phyloP scores from a whole-genome alignment of 257 asterid genomes.

The Solanum bulbocastanum region DNA sequence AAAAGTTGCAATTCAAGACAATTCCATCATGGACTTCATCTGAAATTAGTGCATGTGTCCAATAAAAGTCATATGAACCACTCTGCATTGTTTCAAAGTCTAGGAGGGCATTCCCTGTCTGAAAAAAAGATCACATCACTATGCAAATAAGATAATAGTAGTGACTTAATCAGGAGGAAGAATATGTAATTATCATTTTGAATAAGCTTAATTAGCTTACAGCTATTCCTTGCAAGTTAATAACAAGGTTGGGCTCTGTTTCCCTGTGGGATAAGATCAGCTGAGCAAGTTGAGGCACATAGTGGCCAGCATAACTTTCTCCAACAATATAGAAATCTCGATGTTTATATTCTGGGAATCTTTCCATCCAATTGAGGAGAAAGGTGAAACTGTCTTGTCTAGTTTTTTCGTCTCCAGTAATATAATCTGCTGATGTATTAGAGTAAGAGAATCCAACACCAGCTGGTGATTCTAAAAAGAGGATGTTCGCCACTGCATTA shows the following conservation, averaged over 20 bases:
- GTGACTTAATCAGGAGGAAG: not conserved
- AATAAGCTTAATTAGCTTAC: not conserved
- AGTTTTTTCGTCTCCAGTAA: constrained; percentile 3
- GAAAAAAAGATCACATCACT: not conserved
- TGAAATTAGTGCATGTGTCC: constrained; percentile 54
- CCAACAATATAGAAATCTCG: constrained; percentile 9
- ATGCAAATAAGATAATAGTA: not conserved
- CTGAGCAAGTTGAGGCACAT: constrained; percentile 10
- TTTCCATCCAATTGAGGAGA: constrained; percentile 12
- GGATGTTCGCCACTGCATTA: constrained; percentile 6
- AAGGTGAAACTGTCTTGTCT: not conserved
- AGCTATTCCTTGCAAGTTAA: constrained; percentile 9
- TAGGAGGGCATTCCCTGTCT: constrained; percentile 56
- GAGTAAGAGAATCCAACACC: constrained; percentile 19
- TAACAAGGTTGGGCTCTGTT: not conserved
- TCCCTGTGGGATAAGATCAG: not conserved
- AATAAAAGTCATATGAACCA: constrained; percentile 35
- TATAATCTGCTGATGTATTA: constrained; percentile 8
- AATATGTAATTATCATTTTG: not conserved
- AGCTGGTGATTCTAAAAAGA: constrained; percentile 14
- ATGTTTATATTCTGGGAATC: constrained; percentile 9
- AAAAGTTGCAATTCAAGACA: constrained; percentile 33
- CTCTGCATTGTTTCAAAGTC: constrained; percentile 13
- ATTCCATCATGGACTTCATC: constrained; percentile 48
- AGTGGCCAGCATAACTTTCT: constrained; percentile 16